Base-by-base conservation (phyloP, 768 basidiomycete genomes). In the Cystobasidium ongulense region DNA sequence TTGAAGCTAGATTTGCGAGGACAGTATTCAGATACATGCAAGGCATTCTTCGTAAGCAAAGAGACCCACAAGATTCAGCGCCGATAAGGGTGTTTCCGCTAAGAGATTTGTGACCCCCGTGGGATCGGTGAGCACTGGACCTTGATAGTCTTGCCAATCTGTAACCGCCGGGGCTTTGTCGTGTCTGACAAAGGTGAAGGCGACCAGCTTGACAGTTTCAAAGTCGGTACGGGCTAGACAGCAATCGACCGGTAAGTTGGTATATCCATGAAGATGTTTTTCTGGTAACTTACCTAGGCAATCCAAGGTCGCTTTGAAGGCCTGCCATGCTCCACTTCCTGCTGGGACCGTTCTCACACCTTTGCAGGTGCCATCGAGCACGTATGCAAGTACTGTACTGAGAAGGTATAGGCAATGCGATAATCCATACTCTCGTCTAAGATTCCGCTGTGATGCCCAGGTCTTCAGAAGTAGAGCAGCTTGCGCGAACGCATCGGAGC, bases 381-480 rank as follows among this genome's bases (percentile, higher is more conserved):
- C 25, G 25, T 35, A 50, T 23, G 21, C 1, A 35, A 61, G 61
- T 4, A 50, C 68, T 38, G 72, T 7, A 62, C 68, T 17, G 52
- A 52, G 27, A 29, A 63, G 33, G 33, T 50, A 27, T 10, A 43
- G 36, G 29, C 66, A 7, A 43, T 21, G 39, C 53, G 53, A 21
- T 17, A 64, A 25, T 46, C 66, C 57, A 53, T 46, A 11, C 71
- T 27, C 54, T n/a, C 77, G 18, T 71, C 57, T 54, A 72, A 78
- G 64, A 68, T 74, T 27, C 59, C 75, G 75, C 76, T 93, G 89
- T 63, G 88, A 87, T 0, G 90, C 91, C 96, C 96, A 99, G 18
- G 94, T 85, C 11, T 91, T 86, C 18, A 97, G 85, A 0, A 97
- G 84, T 0, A 89, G 84, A 10, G 92, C 80, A 0, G 91, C 91